A percentile compares a stretch with the other conserved stretches of the same genome.
These are phyloP conservation scores for Aspergillus campestris DNA, from an alignment of 495 filamentous ascomycete genomes.

Conservation along the genomic window DNA sequence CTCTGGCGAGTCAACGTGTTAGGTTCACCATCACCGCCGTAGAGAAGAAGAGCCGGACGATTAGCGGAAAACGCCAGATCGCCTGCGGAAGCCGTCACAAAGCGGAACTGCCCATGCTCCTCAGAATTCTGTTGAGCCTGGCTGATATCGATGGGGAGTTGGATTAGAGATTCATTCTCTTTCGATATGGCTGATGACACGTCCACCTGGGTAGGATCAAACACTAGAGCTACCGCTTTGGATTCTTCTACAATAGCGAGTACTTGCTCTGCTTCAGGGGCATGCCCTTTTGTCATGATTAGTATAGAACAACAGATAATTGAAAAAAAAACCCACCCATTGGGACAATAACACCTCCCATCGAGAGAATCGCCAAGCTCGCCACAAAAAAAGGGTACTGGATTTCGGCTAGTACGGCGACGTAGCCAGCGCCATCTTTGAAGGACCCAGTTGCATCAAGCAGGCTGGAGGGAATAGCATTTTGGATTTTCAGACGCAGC, in stretches of 20 bases:
- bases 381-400: conserved; percentile 10
- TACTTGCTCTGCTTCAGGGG: conserved; percentile 4
- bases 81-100: neutral
- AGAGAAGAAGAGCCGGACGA: conserved; percentile 7
- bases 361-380: conserved; percentile 3
- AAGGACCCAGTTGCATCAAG: conserved; percentile 2
- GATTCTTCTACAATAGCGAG: conserved; percentile 3
- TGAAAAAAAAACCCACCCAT: conserved; percentile 1
- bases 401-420: conserved; percentile 5
- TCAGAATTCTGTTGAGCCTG: neutral
- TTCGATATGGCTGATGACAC: neutral
- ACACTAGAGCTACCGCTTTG: conserved; percentile 2
- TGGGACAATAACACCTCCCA: conserved; percentile 8
- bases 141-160: conserved; percentile 6
- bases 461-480: neutral
- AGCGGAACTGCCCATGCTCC: neutral
- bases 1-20: conserved; percentile 4
- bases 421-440: conserved; percentile 3
- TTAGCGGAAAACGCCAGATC: neutral
- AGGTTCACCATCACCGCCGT: neutral
- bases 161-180: neutral
- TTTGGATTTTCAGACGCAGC: conserved; percentile 4
- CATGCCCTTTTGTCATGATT: conserved; percentile 1
- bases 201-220: conserved; percentile 4
- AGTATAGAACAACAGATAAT: neutral